Percentiles rank a stretch among this genome's conserved stretches.
Evolutionary conservation across 805 yeast genomes (phyloP).

Genomic region (Yarrowia osloensis): DNA sequence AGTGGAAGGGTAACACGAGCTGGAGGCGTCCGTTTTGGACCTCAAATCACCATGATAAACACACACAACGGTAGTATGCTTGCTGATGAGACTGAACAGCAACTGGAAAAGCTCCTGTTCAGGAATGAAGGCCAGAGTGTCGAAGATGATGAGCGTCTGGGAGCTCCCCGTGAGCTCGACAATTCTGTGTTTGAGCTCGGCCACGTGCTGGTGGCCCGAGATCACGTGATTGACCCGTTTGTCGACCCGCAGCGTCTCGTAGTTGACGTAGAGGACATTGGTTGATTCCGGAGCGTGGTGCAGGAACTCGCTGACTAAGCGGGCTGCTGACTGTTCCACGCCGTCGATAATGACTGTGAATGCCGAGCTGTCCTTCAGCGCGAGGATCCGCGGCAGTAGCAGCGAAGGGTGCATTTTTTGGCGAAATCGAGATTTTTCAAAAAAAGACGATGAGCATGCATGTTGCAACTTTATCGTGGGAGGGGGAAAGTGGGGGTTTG

Average conservation of each 20-base stretch:
- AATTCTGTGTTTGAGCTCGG: conserved; percentile 37
- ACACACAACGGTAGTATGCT: conserved; percentile 50
- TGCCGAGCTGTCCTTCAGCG: conserved; percentile 73
- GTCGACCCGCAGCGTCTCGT: conserved; percentile 55
- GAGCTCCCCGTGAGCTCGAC: conserved; percentile 33
- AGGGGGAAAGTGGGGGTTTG: neutral
- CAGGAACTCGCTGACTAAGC: conserved; percentile 60
- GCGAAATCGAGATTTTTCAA: neutral
- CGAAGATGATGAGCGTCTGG: conserved; percentile 55
- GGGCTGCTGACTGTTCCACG: conserved; percentile 63
- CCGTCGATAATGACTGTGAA: conserved; percentile 70
- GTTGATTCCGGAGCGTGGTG: conserved; percentile 44
- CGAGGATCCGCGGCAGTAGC: conserved; percentile 63
- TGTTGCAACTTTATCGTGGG: neutral
- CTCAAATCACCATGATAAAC: conserved; percentile 46
- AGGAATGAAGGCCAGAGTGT: conserved; percentile 64
- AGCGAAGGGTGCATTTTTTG: conserved; percentile 12
- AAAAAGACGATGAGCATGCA: neutral
- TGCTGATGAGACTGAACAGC: conserved; percentile 53
- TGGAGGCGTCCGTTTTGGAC: neutral
- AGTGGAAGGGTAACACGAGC: conserved; percentile 55
- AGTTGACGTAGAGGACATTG: conserved; percentile 60
- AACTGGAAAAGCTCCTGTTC: conserved; percentile 51
- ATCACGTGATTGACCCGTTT: conserved; percentile 39
- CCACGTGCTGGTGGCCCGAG: conserved; percentile 23